phyloP scores from a whole-genome alignment of 306 rosid species.

The Castanopsis chinensis region DNA sequence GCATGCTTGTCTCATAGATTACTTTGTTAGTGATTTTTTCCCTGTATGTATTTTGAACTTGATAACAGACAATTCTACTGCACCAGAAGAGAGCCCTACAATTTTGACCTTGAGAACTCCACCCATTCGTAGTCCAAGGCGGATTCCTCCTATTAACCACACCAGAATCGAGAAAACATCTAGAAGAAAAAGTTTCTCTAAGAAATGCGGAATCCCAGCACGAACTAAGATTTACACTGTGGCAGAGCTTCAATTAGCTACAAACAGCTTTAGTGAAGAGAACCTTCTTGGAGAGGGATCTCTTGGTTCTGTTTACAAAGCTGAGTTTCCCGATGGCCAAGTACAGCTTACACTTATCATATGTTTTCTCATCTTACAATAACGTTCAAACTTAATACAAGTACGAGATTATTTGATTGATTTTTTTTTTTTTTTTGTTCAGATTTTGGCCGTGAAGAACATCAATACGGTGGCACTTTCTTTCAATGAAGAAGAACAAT shows the following conservation, averaged over 20 bases:
- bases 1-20: slow-evolving; percentile 4
- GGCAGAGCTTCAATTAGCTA: slow-evolving; percentile 72
- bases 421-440: slow-evolving; percentile 1
- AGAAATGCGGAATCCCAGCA: slow-evolving; percentile 48
- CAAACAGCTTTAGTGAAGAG: slow-evolving; percentile 68
- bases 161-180: slow-evolving; percentile 48
- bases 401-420: slow-evolving; percentile 9
- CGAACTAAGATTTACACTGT: slow-evolving; percentile 65
- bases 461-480: slow-evolving; percentile 61
- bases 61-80: slow-evolving; percentile 35
- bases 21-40: not conserved
- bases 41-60: not conserved
- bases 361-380: not conserved
- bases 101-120: slow-evolving; percentile 48
- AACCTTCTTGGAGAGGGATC: slow-evolving; percentile 85
- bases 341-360: slow-evolving; percentile 35
- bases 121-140: slow-evolving; percentile 56
- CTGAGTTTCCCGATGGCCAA: slow-evolving; percentile 75
- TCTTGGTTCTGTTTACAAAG: slow-evolving; percentile 87
- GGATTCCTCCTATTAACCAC: slow-evolving; percentile 43
- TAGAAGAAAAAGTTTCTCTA: slow-evolving; percentile 60
- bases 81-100: slow-evolving; percentile 50
- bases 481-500: slow-evolving; percentile 74
- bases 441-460: slow-evolving; percentile 79
- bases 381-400: slow-evolving; percentile 9